phyloP scores from a whole-genome alignment of 805 yeast genomes.

The Wickerhamiella kazuoi region DNA sequence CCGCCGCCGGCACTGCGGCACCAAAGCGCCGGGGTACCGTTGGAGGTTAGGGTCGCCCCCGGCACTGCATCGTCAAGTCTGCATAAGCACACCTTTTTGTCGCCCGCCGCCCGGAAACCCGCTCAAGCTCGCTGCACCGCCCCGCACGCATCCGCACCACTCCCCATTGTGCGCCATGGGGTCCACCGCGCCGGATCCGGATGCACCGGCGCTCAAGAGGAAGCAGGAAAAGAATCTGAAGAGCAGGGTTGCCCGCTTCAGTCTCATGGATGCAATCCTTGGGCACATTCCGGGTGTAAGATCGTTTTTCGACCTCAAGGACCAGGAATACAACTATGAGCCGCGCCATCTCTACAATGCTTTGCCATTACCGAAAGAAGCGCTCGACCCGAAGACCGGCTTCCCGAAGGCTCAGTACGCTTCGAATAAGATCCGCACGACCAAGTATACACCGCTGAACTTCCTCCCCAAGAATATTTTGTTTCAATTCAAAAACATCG shows the following conservation, averaged over 20 bases:
- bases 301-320: conserved; percentile 10
- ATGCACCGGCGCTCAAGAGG: too few species aligned
- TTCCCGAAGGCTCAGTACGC: conserved; percentile 46
- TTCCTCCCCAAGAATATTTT: conserved; percentile 74
- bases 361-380: conserved; percentile 30
- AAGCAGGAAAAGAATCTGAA: neutral
- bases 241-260: neutral
- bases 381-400: conserved; percentile 35
- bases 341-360: conserved; percentile 32
- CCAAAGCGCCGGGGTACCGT: too few species aligned
- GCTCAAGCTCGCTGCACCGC: too few species aligned
- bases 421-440: conserved; percentile 86
- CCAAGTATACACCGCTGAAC: conserved; percentile 83
- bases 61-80: too few species aligned
- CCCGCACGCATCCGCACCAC: too few species aligned
- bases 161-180: too few species aligned
- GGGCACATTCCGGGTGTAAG: conserved; percentile 11
- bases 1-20: too few species aligned
- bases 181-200: too few species aligned
- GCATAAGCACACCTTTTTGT: too few species aligned
- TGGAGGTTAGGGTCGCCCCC: too few species aligned
- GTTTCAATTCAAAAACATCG: conserved; percentile 74
- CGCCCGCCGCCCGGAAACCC: too few species aligned
- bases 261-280: conserved; percentile 16
- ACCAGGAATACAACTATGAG: conserved; percentile 5